Conservation (phyloP, 2,329 filamentous ascomycete species). For the Claviceps humidiphila region DNA sequence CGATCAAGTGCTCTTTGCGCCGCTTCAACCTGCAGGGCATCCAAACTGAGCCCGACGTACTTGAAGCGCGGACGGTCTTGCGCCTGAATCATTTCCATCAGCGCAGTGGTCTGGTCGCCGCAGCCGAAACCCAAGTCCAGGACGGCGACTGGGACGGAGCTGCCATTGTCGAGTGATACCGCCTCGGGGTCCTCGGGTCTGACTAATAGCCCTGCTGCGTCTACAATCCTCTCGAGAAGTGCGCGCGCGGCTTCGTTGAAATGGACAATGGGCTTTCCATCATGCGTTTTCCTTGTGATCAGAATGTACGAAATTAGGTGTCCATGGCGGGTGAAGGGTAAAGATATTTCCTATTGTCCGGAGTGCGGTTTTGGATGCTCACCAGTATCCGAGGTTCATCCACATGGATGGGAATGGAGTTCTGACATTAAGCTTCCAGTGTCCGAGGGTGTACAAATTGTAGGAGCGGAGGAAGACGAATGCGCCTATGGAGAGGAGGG, state of each 20-base stretch:
- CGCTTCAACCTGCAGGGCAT: conserved; percentile 28
- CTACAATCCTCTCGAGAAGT: conserved; percentile 34
- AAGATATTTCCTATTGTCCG: not conserved
- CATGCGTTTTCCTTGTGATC: conserved; percentile 15
- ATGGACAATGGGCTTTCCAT: conserved; percentile 18
- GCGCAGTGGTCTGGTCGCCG: conserved; percentile 40
- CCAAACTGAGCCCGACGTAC: conserved; percentile 41
- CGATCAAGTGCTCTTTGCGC: conserved; percentile 19
- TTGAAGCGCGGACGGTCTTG: conserved; percentile 17
- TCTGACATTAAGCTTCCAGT: conserved; percentile 40
- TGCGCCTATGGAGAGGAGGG: conserved; percentile 8
- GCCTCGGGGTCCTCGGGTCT: not conserved
- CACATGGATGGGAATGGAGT: conserved; percentile 39
- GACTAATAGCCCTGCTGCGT: conserved; percentile 25
- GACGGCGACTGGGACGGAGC: conserved; percentile 25
- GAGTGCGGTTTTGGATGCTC: conserved; percentile 14
- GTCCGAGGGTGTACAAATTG: conserved; percentile 35
- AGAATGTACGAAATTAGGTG: not conserved
- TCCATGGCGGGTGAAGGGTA: not conserved
- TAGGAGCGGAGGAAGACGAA: conserved; percentile 13
- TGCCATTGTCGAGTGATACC: not conserved
- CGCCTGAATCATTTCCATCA: conserved; percentile 19
- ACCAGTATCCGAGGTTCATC: conserved; percentile 53
- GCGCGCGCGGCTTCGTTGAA: conserved; percentile 35
- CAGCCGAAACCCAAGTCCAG: conserved; percentile 47